A percentile compares a stretch with the other conserved stretches of the same genome.
Evolutionary conservation across 345 rosid genomes (phyloP).

Genomic region (Xanthoceras sorbifolium): DNA sequence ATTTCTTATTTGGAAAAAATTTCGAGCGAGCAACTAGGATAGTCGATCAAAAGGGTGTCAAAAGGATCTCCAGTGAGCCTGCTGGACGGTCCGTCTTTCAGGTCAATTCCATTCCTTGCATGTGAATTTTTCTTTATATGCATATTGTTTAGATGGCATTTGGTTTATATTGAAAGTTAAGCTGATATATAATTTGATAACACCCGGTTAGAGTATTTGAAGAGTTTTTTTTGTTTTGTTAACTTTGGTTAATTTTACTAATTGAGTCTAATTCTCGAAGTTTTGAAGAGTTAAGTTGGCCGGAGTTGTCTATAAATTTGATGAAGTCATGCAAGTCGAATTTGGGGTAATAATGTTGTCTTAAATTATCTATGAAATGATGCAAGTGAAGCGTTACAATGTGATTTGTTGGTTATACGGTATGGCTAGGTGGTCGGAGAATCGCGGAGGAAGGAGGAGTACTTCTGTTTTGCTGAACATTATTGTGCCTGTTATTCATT

Average conservation of each 20-base stretch:
- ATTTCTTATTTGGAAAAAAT: slow-evolving; percentile 89
- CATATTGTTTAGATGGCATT: background rate
- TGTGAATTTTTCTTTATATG: background rate
- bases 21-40: slow-evolving; percentile 79
- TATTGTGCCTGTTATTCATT: slow-evolving; percentile 89
- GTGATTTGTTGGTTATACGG: background rate
- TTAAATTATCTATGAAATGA: background rate
- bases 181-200: background rate
- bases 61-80: slow-evolving; percentile 69
- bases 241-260: too few species aligned
- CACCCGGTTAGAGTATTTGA: background rate
- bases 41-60: slow-evolving; percentile 75
- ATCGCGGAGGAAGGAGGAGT: slow-evolving; percentile 85
- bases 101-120: slow-evolving; percentile 39
- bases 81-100: slow-evolving; percentile 80
- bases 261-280: too few species aligned
- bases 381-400: background rate
- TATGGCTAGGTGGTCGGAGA: slow-evolving; percentile 73
- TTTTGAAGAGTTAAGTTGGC: too few species aligned
- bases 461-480: slow-evolving; percentile 70
- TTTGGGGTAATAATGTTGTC: background rate
- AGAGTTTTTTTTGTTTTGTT: background rate
- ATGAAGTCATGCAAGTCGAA: background rate
- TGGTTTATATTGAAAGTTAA: background rate
- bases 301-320: background rate